phyloP scores from a whole-genome alignment of 1,284 basidiomycete genomes.

The Tetrapyrgos nigripes region DNA sequence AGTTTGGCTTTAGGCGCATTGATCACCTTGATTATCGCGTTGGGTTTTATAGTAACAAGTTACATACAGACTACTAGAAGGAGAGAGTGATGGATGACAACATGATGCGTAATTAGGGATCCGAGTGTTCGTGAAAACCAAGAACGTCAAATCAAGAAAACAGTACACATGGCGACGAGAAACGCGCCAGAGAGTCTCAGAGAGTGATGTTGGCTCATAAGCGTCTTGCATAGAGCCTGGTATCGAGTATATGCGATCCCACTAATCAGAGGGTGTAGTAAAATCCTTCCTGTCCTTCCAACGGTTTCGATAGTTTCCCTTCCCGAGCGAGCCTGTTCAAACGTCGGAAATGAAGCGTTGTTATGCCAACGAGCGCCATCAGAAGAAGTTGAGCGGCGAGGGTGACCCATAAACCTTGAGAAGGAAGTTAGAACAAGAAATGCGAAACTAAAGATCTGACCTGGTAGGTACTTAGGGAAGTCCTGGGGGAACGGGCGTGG shows the following conservation, averaged over 20 bases:
- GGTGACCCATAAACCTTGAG: conserved; percentile 43
- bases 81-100: too few relatives aligned
- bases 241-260: too few relatives aligned
- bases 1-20: too few relatives aligned
- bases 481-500: too few relatives aligned
- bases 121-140: too few relatives aligned
- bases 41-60: too few relatives aligned
- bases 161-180: too few relatives aligned
- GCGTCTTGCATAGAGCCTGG: background rate
- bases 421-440: background rate
- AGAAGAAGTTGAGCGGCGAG: conserved; percentile 47
- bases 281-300: conserved; percentile 49
- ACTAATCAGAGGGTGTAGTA: conserved; percentile 44
- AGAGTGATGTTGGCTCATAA: too few relatives aligned
- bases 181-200: background rate
- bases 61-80: too few relatives aligned
- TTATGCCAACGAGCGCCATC: conserved; percentile 38
- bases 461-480: conserved; percentile 49
- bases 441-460: conserved; percentile 23
- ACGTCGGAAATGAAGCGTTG: conserved; percentile 40
- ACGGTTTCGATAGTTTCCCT: conserved; percentile 38
- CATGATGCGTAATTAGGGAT: too few relatives aligned
- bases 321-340: conserved; percentile 42
- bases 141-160: too few relatives aligned
- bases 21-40: background rate